These are phyloP conservation scores for Arabidopsis thaliana DNA, from an alignment of 345 rosid genomes.

Conservation along the genomic window DNA sequence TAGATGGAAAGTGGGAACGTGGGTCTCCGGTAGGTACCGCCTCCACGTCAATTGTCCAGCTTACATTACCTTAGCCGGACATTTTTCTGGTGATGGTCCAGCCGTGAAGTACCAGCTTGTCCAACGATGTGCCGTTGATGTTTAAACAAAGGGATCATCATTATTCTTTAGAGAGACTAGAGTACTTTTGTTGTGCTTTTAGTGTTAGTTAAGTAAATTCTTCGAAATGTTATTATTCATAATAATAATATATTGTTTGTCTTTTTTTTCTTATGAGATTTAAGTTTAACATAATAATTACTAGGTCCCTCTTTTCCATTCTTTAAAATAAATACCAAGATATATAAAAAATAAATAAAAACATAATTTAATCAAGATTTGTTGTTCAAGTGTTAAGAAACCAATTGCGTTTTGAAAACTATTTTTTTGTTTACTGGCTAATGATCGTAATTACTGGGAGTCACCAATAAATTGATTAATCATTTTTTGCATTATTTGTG, in stretches of 20 bases:
- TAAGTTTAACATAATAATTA: conserved; percentile 18
- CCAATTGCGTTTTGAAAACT: neutral
- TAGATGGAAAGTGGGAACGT: conserved; percentile 76
- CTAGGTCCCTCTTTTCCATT: neutral
- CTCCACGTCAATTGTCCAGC: conserved; percentile 70
- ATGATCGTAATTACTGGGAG: conserved; percentile 1
- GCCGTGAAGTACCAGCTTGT: conserved; percentile 70
- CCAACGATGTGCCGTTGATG: conserved; percentile 67
- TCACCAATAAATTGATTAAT: conserved; percentile 16
- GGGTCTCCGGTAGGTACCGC: conserved; percentile 63
- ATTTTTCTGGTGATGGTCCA: conserved; percentile 53
- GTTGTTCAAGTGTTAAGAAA: conserved; percentile 6
- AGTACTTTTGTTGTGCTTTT: conserved; percentile 23
- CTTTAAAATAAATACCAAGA: neutral
- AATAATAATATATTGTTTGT: neutral
- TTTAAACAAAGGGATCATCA: conserved; percentile 46
- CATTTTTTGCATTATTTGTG: neutral
- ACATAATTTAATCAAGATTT: neutral
- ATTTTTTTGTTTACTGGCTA: neutral
- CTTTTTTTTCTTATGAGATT: neutral
- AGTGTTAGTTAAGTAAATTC: conserved; percentile 19
- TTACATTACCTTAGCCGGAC: conserved; percentile 53
- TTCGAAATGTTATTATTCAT: conserved; percentile 5
- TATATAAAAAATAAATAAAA: neutral
- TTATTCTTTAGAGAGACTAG: conserved; percentile 22